Conservation (phyloP, 495 filamentous ascomycete genomes). For the Lichina pygmaea region DNA sequence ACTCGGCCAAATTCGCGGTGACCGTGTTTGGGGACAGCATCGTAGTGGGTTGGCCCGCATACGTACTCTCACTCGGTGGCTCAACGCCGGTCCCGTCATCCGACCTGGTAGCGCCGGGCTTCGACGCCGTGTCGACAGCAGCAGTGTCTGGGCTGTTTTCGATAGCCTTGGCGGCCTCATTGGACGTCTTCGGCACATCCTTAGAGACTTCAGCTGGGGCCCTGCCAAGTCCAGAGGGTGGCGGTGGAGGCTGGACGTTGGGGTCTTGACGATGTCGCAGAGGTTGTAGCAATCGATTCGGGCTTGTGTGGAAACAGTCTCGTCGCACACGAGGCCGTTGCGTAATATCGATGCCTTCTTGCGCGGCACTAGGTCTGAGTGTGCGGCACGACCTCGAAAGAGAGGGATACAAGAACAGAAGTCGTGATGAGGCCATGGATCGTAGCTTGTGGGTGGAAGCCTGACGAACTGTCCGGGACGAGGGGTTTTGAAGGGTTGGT, state of each 20-base stretch:
- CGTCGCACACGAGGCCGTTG: background rate
- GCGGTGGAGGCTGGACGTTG: conserved; percentile 27
- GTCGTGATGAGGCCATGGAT: conserved; percentile 11
- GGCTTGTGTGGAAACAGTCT: background rate
- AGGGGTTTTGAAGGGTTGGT: too few species aligned
- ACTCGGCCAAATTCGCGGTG: conserved; percentile 4
- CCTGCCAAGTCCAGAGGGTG: too few species aligned
- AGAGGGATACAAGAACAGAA: conserved; percentile 15
- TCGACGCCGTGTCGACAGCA: background rate
- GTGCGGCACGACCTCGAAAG: conserved; percentile 6
- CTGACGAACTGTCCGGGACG: too few species aligned
- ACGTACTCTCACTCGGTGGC: background rate
- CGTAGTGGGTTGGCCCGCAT: background rate
- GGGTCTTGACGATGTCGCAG: conserved; percentile 30
- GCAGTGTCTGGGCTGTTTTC: too few species aligned
- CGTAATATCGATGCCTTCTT: background rate
- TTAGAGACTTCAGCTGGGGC: too few species aligned
- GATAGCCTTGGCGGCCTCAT: too few species aligned
- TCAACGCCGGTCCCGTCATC: conserved; percentile 3
- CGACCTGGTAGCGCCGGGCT: background rate
- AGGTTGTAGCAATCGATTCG: conserved; percentile 2
- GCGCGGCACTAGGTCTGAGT: background rate
- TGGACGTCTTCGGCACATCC: too few species aligned
- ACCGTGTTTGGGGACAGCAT: conserved; percentile 4
- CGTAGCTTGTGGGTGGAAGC: too few species aligned